These are phyloP conservation scores for Colletotrichum orchidophilum DNA, from an alignment of 2,329 filamentous ascomycete genomes.

Conservation along the genomic window DNA sequence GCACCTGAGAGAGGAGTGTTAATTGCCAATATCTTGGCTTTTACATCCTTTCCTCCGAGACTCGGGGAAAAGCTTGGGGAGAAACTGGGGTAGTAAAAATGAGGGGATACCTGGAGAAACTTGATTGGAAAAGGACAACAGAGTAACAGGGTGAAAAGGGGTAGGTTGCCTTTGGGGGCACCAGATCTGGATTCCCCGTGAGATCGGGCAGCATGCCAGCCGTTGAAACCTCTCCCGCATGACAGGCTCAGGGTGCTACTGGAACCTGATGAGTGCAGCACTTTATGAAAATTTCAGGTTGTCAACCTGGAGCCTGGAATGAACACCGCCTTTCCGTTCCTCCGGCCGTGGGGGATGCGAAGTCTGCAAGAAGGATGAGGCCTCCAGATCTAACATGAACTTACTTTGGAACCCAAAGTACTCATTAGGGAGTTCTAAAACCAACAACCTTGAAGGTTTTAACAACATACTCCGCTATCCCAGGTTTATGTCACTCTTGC, in stretches of 20 bases:
- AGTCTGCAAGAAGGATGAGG: background rate
- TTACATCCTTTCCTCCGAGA: slow-evolving; percentile 16
- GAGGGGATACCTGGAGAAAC: background rate
- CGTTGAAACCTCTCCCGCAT: background rate
- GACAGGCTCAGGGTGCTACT: background rate
- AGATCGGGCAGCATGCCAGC: background rate
- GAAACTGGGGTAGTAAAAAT: background rate
- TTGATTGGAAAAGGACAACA: background rate
- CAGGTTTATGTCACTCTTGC: too few species aligned
- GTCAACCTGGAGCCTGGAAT: background rate
- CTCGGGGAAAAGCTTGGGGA: slow-evolving; percentile 1
- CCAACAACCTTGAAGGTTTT: background rate
- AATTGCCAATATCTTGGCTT: slow-evolving; percentile 1
- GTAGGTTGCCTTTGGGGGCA: background rate
- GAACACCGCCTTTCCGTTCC: background rate
- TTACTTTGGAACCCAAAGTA: background rate
- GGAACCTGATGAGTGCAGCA: background rate
- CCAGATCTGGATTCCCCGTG: background rate
- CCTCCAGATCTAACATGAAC: background rate
- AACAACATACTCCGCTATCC: background rate
- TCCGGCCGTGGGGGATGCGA: background rate
- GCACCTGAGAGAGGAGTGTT: background rate
- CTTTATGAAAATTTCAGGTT: slow-evolving; percentile 3
- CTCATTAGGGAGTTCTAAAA: background rate
- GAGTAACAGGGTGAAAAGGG: background rate